Evolutionary conservation across 768 basidiomycete genomes (phyloP), one percentile per base, ranked within the genome.

Genomic region (Amanita jacksonii): DNA sequence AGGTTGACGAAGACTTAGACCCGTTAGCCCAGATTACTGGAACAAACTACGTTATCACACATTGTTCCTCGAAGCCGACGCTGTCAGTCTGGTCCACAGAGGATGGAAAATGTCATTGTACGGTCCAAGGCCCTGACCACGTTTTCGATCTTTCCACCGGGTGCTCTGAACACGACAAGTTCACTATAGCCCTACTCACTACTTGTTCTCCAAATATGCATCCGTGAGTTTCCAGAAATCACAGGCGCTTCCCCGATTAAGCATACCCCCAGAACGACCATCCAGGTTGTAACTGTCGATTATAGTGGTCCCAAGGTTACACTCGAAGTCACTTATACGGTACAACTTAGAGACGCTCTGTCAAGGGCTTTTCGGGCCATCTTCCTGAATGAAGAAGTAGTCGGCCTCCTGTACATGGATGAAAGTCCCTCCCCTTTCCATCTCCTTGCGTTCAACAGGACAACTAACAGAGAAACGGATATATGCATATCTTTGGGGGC

Each of bases 81-180:
- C 22, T 57, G 18, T 41, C 48, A 8, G 48, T 54, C 24, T 57
- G 54, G 52, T 49, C 61, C 47, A 45, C 50, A 12, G 46, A 40
- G 4, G 18, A 39, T 18, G 56, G 51, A 2, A 42, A 28, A 37
- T 27, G 28, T 33, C 46, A 57, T 4, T 27, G 51, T 27, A 41
- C 49, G 5, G 35, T 57, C 23, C 19, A 34, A 12, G 48, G 52
- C 9, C 50, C 49, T 32, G 37, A 30, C 12, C 38, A 41, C 18
- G 42, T 62, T 9, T 38, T 55, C 34, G 62, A 63, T 45, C 53
- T 61, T 3, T 58, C 59, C 13, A 54, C 60, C 16, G 62, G 56
- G 5, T 50, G 52, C 40, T 51, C 59, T 32, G 45, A 54, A 13
- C 47, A 20, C 7, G 58, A 57, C 10, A 47, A 19, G 43, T 61